A percentile compares a stretch with the other conserved stretches of the same genome.
Evolutionary conservation across 208 protist species (phyloP).

Genomic region (Wallacemonas sp.): DNA sequence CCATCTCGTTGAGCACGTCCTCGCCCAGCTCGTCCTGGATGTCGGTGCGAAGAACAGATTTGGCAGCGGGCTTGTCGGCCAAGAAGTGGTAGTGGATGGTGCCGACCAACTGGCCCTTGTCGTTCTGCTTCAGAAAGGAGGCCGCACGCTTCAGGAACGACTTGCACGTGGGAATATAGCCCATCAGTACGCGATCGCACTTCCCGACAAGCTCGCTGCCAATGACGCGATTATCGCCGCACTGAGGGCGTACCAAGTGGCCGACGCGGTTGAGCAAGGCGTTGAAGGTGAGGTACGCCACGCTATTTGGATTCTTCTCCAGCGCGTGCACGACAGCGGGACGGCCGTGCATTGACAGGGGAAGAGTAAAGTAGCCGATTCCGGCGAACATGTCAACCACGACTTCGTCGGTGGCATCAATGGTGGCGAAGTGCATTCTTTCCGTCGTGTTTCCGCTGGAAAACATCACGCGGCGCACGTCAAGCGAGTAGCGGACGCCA

Average conservation of each 20-base stretch:
- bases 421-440: conserved; percentile 83
- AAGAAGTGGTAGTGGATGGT: conserved; percentile 91
- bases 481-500: conserved; percentile 86
- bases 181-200: conserved; percentile 92
- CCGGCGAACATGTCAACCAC: conserved; percentile 94
- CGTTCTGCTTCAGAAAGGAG: conserved; percentile 63
- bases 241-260: conserved; percentile 61
- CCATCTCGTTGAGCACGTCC: conserved; percentile 25
- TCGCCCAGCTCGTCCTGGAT: conserved; percentile 57
- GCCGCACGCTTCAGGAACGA: conserved; percentile 77
- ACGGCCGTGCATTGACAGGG: conserved; percentile 74
- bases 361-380: conserved; percentile 93
- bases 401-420: conserved; percentile 66
- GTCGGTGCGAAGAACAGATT: conserved; percentile 36
- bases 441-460: conserved; percentile 93
- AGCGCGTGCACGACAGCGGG: conserved; percentile 65
- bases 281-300: conserved; percentile 77
- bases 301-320: conserved; percentile 89
- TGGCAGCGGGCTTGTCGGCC: conserved; percentile 48
- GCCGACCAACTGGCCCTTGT: conserved; percentile 30
- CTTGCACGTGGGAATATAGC: conserved; percentile 85
- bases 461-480: conserved; percentile 90
- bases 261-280: conserved; percentile 77
- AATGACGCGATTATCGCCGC: conserved; percentile 84
- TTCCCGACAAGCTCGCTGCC: conserved; percentile 65